Evolutionary conservation across 768 basidiomycete species (phyloP).

Genomic region (Amanita exitialis): DNA sequence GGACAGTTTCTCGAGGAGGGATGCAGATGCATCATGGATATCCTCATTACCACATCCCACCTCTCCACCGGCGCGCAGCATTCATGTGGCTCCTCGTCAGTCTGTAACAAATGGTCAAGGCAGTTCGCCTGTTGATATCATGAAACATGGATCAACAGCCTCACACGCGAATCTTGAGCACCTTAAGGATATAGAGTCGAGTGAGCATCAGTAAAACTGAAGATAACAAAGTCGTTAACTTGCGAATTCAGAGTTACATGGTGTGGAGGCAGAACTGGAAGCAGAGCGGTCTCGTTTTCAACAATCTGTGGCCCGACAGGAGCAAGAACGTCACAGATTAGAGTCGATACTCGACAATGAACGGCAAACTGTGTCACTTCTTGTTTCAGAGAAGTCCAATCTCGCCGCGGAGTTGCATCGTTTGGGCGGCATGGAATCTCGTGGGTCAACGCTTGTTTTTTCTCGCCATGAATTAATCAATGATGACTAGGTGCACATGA

Average conservation of each 20-base stretch:
- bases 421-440: constrained; percentile 46
- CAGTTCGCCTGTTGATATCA: constrained; percentile 9
- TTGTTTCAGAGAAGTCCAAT: constrained; percentile 65
- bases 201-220: constrained; percentile 12
- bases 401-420: constrained; percentile 49
- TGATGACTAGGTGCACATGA: constrained; percentile 30
- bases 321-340: constrained; percentile 21
- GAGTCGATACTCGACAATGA: constrained; percentile 38
- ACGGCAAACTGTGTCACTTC: constrained; percentile 64
- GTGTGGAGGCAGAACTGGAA: constrained; percentile 22
- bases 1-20: constrained; percentile 32
- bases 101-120: constrained; percentile 8
- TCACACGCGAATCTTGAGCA: constrained; percentile 19
- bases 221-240: not conserved
- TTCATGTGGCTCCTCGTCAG: constrained; percentile 13
- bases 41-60: constrained; percentile 40
- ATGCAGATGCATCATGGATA: constrained; percentile 48
- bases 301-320: constrained; percentile 20
- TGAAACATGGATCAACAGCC: constrained; percentile 17
- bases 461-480: constrained; percentile 4
- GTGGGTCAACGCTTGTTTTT: constrained; percentile 29
- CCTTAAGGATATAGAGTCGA: constrained; percentile 20
- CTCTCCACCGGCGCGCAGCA: constrained; percentile 13
- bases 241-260: constrained; percentile 18
- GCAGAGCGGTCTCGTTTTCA: constrained; percentile 21